Evolutionary conservation across 1,284 basidiomycete genomes (phyloP), one percentile per base, ranked within the genome.

Genomic region (Rhizopogon parksii): DNA sequence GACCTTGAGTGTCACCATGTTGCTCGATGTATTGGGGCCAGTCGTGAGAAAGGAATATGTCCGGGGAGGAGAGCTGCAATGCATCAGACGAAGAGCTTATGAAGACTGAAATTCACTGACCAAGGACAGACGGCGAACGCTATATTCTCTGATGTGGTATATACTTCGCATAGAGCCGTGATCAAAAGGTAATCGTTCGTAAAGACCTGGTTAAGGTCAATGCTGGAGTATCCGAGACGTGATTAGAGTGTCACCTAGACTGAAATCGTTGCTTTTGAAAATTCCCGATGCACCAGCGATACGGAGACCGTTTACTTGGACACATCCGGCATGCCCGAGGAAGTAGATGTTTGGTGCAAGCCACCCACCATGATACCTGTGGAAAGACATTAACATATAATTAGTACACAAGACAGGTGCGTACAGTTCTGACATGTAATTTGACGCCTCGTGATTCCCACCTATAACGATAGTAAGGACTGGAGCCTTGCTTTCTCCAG

Each of bases 371-470:
- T 96, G 89, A 65, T 93, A 95, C 50, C 89, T 92, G 51, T 36
- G 34, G 7, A 51, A 30, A 42, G 25, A 7, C 15, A 25, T 4
- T 45, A 36, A 36, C 25, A 3, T 6, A 14, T 38, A 17, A 47
- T 42, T 24, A 38, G 46, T 46, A 54, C 46, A 35, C 15, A 35
- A 14, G 24, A 36, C 25, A 9, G 15, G 40, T 21, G 71, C 89
- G 70, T 62, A 94, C 86, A 97, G 72, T 66, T 99, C 96, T 88
- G 91, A 95, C 73, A 99, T 79, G 67, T 98, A 97, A 63, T 94
- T 96, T 50, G 91, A 95, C 3, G 93, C 93, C 70, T 99, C 95
- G 66, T 99, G 95, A 65, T 99, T 99, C 4, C 96, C 96, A 17
- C 96, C 96, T 60, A 99, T 96, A 47, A 98, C 84, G 30, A 99